Percentiles rank a stretch among this genome's conserved stretches.
These are phyloP conservation scores for Neurospora sp. DNA, from an alignment of 495 filamentous ascomycete species.

Conservation along the genomic window DNA sequence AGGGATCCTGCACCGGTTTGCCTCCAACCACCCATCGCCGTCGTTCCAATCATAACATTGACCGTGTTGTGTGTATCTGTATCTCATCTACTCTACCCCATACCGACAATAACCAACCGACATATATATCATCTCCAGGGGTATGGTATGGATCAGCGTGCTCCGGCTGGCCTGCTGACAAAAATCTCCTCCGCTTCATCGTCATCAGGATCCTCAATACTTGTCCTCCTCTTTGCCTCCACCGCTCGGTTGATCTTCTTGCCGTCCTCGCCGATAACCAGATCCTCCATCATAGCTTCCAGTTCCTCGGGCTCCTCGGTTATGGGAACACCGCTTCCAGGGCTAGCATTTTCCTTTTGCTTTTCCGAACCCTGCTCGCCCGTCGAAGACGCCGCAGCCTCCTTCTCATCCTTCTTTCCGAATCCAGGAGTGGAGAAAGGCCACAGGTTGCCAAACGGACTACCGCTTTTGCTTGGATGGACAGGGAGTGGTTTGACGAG, in stretches of 20 bases:
- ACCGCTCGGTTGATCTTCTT: conserved; percentile 37
- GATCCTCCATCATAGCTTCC: conserved; percentile 15
- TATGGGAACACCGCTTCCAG: conserved; percentile 13
- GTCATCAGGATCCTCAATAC: conserved; percentile 47
- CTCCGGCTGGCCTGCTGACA: conserved; percentile 5
- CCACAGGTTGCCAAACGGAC: conserved; percentile 37
- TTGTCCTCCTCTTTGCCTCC: conserved; percentile 43
- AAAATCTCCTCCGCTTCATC: conserved; percentile 26
- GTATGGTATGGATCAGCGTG: neutral
- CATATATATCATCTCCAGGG: neutral
- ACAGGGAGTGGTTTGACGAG: conserved; percentile 37
- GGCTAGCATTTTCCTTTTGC: conserved; percentile 13
- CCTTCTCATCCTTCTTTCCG: conserved; percentile 24
- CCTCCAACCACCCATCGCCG: neutral
- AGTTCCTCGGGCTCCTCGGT: conserved; percentile 22
- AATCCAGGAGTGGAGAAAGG: conserved; percentile 26
- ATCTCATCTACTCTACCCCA: neutral
- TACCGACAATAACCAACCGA: neutral
- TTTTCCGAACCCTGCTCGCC: neutral
- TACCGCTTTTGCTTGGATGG: conserved; percentile 30
- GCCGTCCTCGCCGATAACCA: conserved; percentile 27
- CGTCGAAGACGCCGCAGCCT: neutral
- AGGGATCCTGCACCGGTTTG: neutral
- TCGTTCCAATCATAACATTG: neutral
- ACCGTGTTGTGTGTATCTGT: neutral